A percentile compares a stretch with the other conserved stretches of the same genome.
These are phyloP conservation scores for Alternaria gansuensis DNA, from an alignment of 2,329 filamentous ascomycete genomes.

Conservation along the genomic window DNA sequence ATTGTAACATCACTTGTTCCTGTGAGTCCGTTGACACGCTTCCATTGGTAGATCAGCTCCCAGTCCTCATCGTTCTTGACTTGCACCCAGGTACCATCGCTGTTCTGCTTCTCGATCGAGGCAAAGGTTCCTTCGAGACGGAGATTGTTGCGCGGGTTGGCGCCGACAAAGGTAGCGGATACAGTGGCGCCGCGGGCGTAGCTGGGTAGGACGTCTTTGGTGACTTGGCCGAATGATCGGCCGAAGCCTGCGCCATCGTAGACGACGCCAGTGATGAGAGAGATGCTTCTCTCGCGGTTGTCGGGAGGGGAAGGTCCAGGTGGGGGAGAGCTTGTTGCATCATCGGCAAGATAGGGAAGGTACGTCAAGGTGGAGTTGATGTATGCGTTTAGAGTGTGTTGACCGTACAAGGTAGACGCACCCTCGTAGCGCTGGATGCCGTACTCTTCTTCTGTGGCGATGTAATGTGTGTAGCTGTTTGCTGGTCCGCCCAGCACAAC, in stretches of 20 bases:
- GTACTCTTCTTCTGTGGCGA: conserved; percentile 82
- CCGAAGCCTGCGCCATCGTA: conserved; percentile 73
- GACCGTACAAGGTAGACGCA: conserved; percentile 89
- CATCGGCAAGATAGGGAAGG: conserved; percentile 69
- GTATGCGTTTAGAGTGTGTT: conserved; percentile 82
- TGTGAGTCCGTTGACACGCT: conserved; percentile 71
- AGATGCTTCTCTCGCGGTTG: conserved; percentile 77
- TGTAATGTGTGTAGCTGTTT: conserved; percentile 89
- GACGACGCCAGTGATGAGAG: conserved; percentile 82
- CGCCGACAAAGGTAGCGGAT: conserved; percentile 77
- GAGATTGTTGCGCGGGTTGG: conserved; percentile 90
- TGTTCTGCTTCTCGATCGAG: conserved; percentile 71
- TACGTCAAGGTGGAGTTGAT: conserved; percentile 83
- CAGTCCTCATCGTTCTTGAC: conserved; percentile 82
- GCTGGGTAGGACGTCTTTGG: conserved; percentile 61
- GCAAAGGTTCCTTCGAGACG: conserved; percentile 80
- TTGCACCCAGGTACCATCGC: conserved; percentile 66
- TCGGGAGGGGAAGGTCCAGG: conserved; percentile 76
- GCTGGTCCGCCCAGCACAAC: conserved; percentile 88
- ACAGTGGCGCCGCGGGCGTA: conserved; percentile 71
- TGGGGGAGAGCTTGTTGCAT: conserved; percentile 41
- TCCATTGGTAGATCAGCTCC: conserved; percentile 84
- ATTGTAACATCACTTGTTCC: conserved; percentile 82
- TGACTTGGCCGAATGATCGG: conserved; percentile 74
- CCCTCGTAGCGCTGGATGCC: conserved; percentile 89